phyloP scores from a whole-genome alignment of 139 green algal species.

The Limnomonas spitsbergensis region DNA sequence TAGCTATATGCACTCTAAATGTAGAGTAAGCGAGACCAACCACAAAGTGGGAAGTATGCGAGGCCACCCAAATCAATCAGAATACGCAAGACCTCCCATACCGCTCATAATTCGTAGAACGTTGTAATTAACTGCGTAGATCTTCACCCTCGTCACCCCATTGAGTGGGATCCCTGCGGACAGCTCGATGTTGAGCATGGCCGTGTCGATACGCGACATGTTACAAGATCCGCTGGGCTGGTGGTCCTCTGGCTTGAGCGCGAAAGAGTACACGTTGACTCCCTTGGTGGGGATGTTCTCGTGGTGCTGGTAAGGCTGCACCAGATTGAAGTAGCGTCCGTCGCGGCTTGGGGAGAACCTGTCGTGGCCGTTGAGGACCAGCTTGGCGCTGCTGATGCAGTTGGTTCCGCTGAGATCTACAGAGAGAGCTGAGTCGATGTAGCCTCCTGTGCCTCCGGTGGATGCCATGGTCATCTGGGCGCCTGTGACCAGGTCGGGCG shows the following conservation, averaged over 20 bases:
- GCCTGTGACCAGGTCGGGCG: background rate
- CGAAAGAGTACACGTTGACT: slow-evolving; percentile 29
- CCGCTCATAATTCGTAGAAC: slow-evolving; percentile 15
- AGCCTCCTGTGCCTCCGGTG: background rate
- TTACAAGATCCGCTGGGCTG: slow-evolving; percentile 31
- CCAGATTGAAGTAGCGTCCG: slow-evolving; percentile 23
- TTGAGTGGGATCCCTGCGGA: background rate
- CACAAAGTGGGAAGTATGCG: too few relatives aligned
- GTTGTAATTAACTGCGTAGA: slow-evolving; percentile 28
- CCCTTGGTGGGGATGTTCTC: slow-evolving; percentile 21
- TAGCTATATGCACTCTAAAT: too few relatives aligned
- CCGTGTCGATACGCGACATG: slow-evolving; percentile 30
- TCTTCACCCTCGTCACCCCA: background rate
- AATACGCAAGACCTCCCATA: slow-evolving; percentile 23
- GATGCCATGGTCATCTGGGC: background rate
- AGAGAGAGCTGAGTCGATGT: background rate
- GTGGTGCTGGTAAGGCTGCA: slow-evolving; percentile 28
- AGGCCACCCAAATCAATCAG: background rate
- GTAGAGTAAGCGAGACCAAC: too few relatives aligned
- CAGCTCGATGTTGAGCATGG: slow-evolving; percentile 17
- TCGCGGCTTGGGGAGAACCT: slow-evolving; percentile 11
- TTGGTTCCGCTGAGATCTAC: background rate
- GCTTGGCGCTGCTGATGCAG: background rate
- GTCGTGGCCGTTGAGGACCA: slow-evolving; percentile 31
- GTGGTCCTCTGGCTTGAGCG: slow-evolving; percentile 15